Conservation (phyloP, 2,329 filamentous ascomycete genomes). For the Ophiosphaerella herpotricha region DNA sequence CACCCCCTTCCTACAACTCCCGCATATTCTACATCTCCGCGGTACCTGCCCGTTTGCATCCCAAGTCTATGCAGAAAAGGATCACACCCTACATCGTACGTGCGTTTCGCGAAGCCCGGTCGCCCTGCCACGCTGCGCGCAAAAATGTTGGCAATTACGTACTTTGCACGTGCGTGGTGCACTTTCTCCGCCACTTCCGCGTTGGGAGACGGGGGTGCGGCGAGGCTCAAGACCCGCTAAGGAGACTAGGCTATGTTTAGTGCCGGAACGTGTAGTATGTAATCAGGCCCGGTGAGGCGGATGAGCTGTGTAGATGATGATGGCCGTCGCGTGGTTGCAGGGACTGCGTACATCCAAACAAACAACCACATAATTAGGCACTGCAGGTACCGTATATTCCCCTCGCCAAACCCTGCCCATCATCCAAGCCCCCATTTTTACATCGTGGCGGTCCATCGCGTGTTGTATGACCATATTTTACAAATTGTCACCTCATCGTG, state of each 20-base stretch:
- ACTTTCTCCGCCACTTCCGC: conserved; percentile 15
- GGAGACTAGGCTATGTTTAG: no score
- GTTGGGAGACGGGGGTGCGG: neutral
- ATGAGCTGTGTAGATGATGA: no score
- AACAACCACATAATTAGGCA: no score
- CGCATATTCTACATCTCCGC: conserved; percentile 10
- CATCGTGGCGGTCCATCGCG: no score
- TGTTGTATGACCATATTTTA: neutral
- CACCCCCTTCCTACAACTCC: conserved; percentile 5
- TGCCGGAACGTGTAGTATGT: neutral
- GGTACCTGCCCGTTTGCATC: neutral
- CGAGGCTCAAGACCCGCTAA: neutral
- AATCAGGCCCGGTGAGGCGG: no score
- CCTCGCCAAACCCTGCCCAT: no score
- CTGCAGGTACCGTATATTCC: no score
- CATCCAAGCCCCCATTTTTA: no score
- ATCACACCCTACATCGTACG: conserved; percentile 2
- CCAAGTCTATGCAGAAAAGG: no score
- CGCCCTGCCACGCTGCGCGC: neutral
- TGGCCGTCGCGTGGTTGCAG: no score
- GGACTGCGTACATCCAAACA: no score
- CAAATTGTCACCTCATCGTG: conserved; percentile 10
- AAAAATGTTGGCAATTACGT: conserved; percentile 7
- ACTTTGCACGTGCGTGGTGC: conserved; percentile 1
- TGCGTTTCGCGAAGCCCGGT: neutral